Evolutionary conservation across 441 rosid species (phyloP).

Genomic region (Biscutella laevigata): DNA sequence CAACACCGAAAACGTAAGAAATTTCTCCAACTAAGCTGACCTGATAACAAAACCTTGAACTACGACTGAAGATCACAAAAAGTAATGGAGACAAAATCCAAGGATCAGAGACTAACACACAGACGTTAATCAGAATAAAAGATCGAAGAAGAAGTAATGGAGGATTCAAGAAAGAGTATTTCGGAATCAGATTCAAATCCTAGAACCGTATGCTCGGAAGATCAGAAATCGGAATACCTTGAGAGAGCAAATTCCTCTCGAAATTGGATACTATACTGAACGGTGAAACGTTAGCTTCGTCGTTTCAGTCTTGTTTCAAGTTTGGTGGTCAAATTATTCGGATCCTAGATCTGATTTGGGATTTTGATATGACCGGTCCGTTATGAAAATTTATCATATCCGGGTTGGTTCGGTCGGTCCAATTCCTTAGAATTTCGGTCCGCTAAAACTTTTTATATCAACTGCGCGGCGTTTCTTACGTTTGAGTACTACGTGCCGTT

Average conservation of each 20-base stretch:
- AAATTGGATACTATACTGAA: not conserved
- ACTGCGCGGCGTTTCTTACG: not conserved
- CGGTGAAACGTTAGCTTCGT: not conserved
- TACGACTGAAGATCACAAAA: slow-evolving; percentile 2
- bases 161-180: not conserved
- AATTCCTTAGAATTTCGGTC: too few species aligned
- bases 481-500: not conserved
- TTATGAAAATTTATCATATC: not conserved
- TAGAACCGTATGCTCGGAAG: too few species aligned
- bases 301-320: not conserved
- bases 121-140: not conserved
- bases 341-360: slow-evolving; percentile 4
- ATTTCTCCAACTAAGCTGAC: not conserved
- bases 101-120: not conserved
- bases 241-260: not conserved
- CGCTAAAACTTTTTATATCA: too few species aligned
- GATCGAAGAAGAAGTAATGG: slow-evolving; percentile 14
- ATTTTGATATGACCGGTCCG: slow-evolving; percentile 11
- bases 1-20: not conserved
- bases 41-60: not conserved
- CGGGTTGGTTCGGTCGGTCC: too few species aligned
- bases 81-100: not conserved
- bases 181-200: not conserved
- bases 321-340: not conserved
- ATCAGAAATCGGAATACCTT: slow-evolving; percentile 12